Conservation (phyloP, 1,139 yeast genomes). For the Spathaspora sp. region DNA sequence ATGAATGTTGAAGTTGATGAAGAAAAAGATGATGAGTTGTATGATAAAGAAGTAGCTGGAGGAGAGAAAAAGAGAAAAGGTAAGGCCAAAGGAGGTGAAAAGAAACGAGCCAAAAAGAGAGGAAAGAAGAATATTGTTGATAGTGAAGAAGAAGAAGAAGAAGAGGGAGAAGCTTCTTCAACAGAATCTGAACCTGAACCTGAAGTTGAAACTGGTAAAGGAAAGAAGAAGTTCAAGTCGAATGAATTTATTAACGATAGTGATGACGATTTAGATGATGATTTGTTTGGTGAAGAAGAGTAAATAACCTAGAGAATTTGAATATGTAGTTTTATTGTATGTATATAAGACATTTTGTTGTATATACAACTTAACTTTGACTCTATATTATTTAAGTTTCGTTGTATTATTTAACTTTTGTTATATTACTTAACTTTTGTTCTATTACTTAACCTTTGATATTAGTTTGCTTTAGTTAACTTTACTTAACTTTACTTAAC, state of each 20-base stretch:
- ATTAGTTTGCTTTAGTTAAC: too few relatives aligned
- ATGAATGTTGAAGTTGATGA: conserved; percentile 33
- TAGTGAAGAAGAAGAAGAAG: conserved; percentile 32
- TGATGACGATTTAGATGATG: conserved; percentile 48
- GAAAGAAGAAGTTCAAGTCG: conserved; percentile 38
- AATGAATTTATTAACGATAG: conserved; percentile 54
- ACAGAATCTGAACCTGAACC: conserved; percentile 10
- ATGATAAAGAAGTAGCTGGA: conserved; percentile 26
- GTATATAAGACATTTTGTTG: too few relatives aligned
- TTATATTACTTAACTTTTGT: too few relatives aligned
- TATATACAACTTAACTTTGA: too few relatives aligned
- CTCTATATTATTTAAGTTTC: too few relatives aligned
- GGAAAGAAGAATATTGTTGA: conserved; percentile 13
- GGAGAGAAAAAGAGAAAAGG: conserved; percentile 18
- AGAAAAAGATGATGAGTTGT: conserved; percentile 28
- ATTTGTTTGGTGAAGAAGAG: conserved; percentile 17
- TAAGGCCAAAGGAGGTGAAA: conserved; percentile 10
- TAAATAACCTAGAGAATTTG: conserved; percentile 1
- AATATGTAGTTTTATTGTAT: too few relatives aligned
- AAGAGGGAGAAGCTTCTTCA: conserved; percentile 15
- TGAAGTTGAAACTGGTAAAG: conserved; percentile 14
- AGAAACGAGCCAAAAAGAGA: conserved; percentile 15
- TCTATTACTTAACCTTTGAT: too few relatives aligned
- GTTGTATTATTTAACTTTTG: too few relatives aligned
- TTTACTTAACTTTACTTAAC: too few relatives aligned